These are phyloP conservation scores for Alloteropsis semialata DNA, from an alignment of 176 grass and related monocot species.

Conservation along the genomic window DNA sequence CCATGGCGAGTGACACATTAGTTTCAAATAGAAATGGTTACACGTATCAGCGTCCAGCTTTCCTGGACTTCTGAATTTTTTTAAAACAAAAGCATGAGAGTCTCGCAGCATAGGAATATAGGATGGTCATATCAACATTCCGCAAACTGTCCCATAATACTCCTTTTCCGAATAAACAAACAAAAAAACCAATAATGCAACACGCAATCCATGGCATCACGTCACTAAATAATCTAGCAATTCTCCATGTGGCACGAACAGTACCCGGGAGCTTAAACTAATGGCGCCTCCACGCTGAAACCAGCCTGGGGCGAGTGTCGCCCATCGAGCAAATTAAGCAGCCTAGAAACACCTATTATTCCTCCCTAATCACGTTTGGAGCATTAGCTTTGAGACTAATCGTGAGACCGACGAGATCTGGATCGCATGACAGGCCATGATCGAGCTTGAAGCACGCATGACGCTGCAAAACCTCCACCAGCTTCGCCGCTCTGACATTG, in stretches of 20 bases:
- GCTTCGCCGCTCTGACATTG: background rate
- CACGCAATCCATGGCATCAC: background rate
- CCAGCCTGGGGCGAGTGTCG: constrained; percentile 25
- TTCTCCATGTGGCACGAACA: constrained; percentile 24
- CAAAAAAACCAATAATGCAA: background rate
- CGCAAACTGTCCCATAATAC: background rate
- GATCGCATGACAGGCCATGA: constrained; percentile 12
- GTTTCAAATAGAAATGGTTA: too few species aligned
- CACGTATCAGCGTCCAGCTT: background rate
- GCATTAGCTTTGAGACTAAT: background rate
- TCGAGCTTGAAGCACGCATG: background rate
- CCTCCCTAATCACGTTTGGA: background rate
- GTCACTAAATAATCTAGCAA: background rate
- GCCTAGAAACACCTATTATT: background rate
- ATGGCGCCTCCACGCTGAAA: background rate
- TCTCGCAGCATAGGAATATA: background rate
- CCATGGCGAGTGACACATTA: too few species aligned
- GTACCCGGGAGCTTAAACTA: background rate
- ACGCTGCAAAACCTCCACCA: background rate
- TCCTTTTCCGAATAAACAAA: background rate
- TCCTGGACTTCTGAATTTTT: background rate
- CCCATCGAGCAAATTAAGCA: background rate
- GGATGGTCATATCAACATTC: background rate
- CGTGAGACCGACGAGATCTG: constrained; percentile 23
- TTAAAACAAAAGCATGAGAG: background rate